Percentiles rank a stretch among this genome's conserved stretches.
These are phyloP conservation scores for Chlamydomonas urium DNA, from an alignment of 139 green algal species.

Conservation along the genomic window DNA sequence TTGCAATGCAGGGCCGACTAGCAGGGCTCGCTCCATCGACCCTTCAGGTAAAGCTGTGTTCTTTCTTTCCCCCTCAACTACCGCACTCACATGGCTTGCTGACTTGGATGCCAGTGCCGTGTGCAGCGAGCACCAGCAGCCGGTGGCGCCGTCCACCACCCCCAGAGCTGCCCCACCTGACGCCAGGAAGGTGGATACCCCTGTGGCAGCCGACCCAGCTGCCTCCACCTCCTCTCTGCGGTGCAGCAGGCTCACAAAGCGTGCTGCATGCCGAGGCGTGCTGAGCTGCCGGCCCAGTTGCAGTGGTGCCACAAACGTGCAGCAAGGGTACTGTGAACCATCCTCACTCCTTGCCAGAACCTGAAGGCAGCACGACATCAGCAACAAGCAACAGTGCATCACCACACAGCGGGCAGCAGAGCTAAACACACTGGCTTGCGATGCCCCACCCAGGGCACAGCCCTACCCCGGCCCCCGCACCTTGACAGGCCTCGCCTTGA, in stretches of 20 bases:
- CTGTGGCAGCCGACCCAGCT: not conserved
- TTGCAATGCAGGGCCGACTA: no score
- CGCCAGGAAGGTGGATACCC: not conserved
- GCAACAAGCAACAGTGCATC: not conserved
- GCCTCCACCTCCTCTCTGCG: conserved; percentile 22
- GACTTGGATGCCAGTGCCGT: conserved; percentile 25
- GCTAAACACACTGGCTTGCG: not conserved
- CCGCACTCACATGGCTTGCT: conserved; percentile 22
- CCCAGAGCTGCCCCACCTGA: conserved; percentile 3
- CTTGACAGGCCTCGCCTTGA: conserved; percentile 32
- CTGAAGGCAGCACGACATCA: conserved; percentile 15
- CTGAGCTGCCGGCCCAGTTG: conserved; percentile 32
- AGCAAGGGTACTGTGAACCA: conserved; percentile 32
- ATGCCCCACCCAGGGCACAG: not conserved
- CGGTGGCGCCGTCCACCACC: conserved; percentile 7
- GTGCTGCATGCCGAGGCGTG: conserved; percentile 30
- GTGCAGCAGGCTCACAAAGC: conserved; percentile 36
- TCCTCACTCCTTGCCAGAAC: conserved; percentile 43
- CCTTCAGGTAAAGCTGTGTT: no score
- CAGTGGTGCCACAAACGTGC: conserved; percentile 39
- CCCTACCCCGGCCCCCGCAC: not conserved
- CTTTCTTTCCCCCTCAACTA: no score
- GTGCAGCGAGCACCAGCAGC: conserved; percentile 33
- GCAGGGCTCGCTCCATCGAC: no score
- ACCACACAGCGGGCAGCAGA: not conserved